phyloP scores from a whole-genome alignment of 805 yeast species.

The Yarrowia osloensis region DNA sequence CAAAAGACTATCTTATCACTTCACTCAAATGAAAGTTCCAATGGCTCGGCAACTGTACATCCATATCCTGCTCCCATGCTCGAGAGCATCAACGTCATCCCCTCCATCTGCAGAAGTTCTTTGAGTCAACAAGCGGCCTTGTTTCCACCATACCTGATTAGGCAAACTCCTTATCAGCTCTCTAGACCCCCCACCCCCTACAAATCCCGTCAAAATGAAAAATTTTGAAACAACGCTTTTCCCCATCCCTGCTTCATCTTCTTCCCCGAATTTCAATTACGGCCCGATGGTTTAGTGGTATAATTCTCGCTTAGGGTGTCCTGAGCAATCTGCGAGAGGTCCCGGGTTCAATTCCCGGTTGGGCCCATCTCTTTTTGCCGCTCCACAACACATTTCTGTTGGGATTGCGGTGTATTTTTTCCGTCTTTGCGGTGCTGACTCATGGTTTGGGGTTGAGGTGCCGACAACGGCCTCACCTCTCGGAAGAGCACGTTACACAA shows the following conservation, averaged over 20 bases:
- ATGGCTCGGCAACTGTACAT: too few species aligned
- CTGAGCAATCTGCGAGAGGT: conserved; percentile 27
- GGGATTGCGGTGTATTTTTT: background rate
- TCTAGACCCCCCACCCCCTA: background rate
- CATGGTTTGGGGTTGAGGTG: background rate
- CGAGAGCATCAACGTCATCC: too few species aligned
- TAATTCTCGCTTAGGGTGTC: conserved; percentile 27
- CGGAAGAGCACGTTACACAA: too few species aligned
- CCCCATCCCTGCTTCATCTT: background rate
- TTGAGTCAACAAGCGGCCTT: too few species aligned
- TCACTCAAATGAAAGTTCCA: too few species aligned
- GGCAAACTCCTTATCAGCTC: too few species aligned
- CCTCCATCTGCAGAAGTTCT: too few species aligned
- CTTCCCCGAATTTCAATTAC: background rate
- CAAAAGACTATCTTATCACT: too few species aligned
- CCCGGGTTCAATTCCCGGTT: conserved; percentile 26
- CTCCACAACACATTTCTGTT: background rate
- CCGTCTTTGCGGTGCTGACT: background rate
- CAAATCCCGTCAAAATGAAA: background rate
- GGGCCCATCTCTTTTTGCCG: conserved; percentile 9
- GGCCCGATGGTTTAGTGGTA: conserved; percentile 28
- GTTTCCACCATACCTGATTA: too few species aligned
- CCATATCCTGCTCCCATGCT: too few species aligned
- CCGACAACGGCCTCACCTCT: too few species aligned
- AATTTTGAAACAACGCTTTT: background rate